Evolutionary conservation across 2,329 filamentous ascomycete genomes (phyloP), one percentile per base, ranked within the genome.

Genomic region (Diaporthe sp.): DNA sequence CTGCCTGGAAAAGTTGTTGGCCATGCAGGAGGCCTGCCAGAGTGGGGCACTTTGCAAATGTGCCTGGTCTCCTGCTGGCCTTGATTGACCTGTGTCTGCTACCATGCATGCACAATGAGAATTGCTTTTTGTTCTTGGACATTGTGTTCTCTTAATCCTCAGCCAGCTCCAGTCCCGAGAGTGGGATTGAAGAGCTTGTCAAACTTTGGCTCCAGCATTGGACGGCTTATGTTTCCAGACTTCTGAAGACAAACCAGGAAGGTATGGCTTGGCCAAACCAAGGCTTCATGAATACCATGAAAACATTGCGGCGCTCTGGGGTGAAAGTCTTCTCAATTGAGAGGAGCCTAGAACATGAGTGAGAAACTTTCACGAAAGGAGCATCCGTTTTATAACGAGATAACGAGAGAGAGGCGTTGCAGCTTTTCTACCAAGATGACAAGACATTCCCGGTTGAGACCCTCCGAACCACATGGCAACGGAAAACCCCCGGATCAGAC

Each of bases 21-120:
- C 12, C 12, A 53, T 53, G 67, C 49, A 17, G 34, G 57, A 62
- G 71, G 55, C 42, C 71, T 53, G 13, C 68, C 37, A 34, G 37
- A 34, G 44, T 51, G 57, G 67, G 37, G 37, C 51, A 7, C 17
- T 61, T 42, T 42, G 57, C 57, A 37, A n/a, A n/a, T 19, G 19
- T 61, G 34, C 34, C 34, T 57, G 28, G 28, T 57, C 53, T 34
- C 17, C 28, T 4, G 28, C 1, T 15, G 15, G 12, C 25, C 13
- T 55, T 31, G 9, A 8, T 31, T 19, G 53, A 55, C 53, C 53
- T 19, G 25, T 17, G 53, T n/a, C 12, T 17, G 42, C 42, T 44
- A 19, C 13, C 25, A n/a, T n/a, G 34, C 31, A n/a, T 39, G 8
- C 19, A 37, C 34, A 58, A 22, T 10, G 8, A 34, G 7, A 4